Evolutionary conservation across 441 rosid genomes (phyloP), one percentile per base, ranked within the genome.

Genomic region (Mallotus repandus): DNA sequence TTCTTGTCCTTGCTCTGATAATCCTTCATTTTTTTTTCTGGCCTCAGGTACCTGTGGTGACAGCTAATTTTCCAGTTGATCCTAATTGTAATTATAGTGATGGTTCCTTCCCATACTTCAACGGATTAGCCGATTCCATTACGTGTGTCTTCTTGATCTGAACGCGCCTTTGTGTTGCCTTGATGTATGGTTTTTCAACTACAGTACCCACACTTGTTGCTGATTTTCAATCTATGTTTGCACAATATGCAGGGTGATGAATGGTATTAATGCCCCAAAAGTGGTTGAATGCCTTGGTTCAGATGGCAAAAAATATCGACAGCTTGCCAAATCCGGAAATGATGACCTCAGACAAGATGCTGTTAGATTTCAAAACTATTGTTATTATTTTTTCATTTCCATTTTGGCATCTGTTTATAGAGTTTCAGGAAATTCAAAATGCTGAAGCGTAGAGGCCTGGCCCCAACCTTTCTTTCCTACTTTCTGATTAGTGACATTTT

Each of bases 301-400:
- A 71, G 99, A 96, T 89, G 99, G 97, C 71, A 81, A 76, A 64
- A 90, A 76, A 80, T 96, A 96, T 82, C 90, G 91, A 65, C 99
- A 96, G 77, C 91, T 96, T 45, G 99, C 98, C 72, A 96, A 96
- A 86, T 96, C 97, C 77, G 98, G 97, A 80, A 96, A 93, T 77
- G 99, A 96, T 81, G 99, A 96, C 84, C 91, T 96, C 69, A 86
- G 99, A 91, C 99, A 96, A 82, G 99, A 96, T 89, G 98, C 99
- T 77, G 99, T 96, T 81, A 78, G 97, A 69, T 75, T 80, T 74
- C 63, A 32, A 68, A 41, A 56, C 48, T 9, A 45, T 22, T 53
- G 35, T 57, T 45, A 69, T 43, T 54, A 11, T 19, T 63, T 59
- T 46, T 32, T 53, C 22, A 64, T 48, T 48, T 61, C 65, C 52